A percentile compares a stretch with the other conserved stretches of the same genome.
Conservation (phyloP, 176 grass and related monocot genomes). For the Hordeum vulgare region MorexV3_pseudomolecules_assembly NC_058523.1:495673683-495674182, state of each 20-base stretch:
- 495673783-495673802: not conserved
- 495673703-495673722: not conserved
- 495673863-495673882: not conserved
- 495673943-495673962: not conserved
- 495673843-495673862: not conserved
- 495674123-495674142: not conserved
- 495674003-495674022: not conserved
- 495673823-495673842: not conserved
- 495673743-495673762: not conserved
- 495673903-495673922: not conserved
- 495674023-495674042: not conserved
- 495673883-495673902: not conserved
- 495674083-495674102: not conserved
- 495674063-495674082: not conserved
- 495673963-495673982: not conserved
- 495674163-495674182: not conserved
- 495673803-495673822: not conserved
- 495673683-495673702: not conserved
- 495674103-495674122: not conserved
- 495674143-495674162: not conserved
- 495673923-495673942: not conserved
- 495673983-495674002: not conserved
- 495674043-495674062: not conserved
- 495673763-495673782: not conserved
- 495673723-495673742: not conserved